These are phyloP conservation scores for Cynanchum wilfordii DNA, from an alignment of 257 asterid species.

Conservation along the genomic window DNA sequence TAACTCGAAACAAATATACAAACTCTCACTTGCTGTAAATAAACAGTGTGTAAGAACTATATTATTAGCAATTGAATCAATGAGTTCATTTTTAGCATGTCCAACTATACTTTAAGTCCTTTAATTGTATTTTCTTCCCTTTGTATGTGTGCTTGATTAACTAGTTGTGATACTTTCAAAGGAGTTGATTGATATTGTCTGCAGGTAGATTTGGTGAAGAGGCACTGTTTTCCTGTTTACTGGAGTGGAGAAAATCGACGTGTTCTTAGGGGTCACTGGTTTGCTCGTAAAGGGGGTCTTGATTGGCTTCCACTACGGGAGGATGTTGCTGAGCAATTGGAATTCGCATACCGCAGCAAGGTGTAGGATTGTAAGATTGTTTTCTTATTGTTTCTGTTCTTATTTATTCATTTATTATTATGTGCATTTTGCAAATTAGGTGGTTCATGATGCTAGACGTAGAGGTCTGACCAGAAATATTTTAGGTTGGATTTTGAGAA, in stretches of 20 bases:
- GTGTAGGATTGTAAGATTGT: conserved; percentile 16
- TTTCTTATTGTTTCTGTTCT: conserved; percentile 1
- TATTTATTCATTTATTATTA: background rate
- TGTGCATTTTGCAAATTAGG: background rate
- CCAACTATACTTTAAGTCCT: background rate
- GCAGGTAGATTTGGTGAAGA: conserved; percentile 87
- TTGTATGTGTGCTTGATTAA: background rate
- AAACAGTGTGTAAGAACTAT: background rate
- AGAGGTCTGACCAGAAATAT: background rate
- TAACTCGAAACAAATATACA: background rate
- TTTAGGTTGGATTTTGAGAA: background rate
- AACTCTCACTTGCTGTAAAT: background rate
- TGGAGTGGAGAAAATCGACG: conserved; percentile 94
- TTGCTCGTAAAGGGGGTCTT: conserved; percentile 91
- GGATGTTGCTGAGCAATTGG: conserved; percentile 95
- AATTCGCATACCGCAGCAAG: conserved; percentile 78
- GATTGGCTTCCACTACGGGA: conserved; percentile 98
- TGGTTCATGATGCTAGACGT: background rate
- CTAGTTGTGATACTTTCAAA: background rate
- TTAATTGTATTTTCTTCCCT: background rate
- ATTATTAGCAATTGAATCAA: background rate
- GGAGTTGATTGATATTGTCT: conserved; percentile 11
- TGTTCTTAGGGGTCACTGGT: conserved; percentile 96
- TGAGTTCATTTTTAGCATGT: background rate
- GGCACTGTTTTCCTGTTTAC: conserved; percentile 95